phyloP scores from a whole-genome alignment of 2,329 filamentous ascomycete species.

The Chaetomium olivaceum region DNA sequence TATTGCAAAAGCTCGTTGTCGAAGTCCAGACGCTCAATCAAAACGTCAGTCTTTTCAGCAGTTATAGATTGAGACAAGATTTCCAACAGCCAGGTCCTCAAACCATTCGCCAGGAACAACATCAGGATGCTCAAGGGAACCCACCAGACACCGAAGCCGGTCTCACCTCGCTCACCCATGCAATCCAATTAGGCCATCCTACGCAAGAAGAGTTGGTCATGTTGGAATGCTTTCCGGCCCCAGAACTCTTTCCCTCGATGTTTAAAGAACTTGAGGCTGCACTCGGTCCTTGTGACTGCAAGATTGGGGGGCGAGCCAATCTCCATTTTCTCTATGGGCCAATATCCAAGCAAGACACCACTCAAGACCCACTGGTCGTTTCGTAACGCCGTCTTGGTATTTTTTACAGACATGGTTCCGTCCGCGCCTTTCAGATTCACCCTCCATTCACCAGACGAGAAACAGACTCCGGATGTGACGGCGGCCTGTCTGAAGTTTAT shows the following conservation, averaged over 20 bases:
- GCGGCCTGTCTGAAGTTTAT: not conserved
- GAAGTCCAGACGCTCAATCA: not conserved
- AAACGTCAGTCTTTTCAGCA: not conserved
- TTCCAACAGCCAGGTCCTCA: not conserved
- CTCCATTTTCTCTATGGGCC: not conserved
- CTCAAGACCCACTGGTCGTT: not conserved
- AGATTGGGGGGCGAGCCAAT: not conserved
- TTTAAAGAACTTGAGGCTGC: not conserved
- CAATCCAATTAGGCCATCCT: not conserved
- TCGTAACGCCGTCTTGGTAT: not conserved
- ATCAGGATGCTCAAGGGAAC: not conserved
- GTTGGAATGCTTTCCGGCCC: not conserved
- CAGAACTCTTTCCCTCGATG: not conserved
- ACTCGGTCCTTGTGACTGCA: not conserved
- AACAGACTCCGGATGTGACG: not conserved
- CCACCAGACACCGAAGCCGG: too few species aligned
- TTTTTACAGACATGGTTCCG: not conserved
- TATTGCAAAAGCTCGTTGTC: not conserved
- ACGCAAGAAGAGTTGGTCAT: not conserved
- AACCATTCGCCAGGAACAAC: not conserved
- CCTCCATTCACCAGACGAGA: not conserved
- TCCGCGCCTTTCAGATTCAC: not conserved
- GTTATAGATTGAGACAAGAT: too few species aligned
- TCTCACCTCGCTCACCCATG: not conserved
- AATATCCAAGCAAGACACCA: not conserved